phyloP scores from a whole-genome alignment of 1,284 basidiomycete species.

The Ustilago crameri region DNA sequence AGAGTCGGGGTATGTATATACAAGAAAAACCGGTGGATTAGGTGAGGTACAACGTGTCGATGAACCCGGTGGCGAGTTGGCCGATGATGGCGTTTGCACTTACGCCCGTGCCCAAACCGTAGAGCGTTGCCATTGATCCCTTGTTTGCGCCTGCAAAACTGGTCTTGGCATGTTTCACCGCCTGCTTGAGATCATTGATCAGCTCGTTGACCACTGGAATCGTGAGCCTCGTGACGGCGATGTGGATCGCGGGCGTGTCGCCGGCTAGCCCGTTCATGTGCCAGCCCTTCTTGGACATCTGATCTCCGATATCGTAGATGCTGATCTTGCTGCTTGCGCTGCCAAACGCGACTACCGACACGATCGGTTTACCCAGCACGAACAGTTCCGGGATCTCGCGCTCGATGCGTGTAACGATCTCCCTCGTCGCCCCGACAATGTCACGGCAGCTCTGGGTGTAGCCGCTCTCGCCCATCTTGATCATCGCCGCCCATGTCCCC shows the following conservation, averaged over 20 bases:
- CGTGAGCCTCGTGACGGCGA: slow-evolving; percentile 88
- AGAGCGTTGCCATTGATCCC: slow-evolving; percentile 63
- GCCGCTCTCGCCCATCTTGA: slow-evolving; percentile 89
- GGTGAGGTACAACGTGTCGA: slow-evolving; percentile 60
- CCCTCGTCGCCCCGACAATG: slow-evolving; percentile 81
- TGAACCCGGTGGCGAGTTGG: slow-evolving; percentile 76
- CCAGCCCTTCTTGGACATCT: slow-evolving; percentile 80
- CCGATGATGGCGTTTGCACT: slow-evolving; percentile 87
- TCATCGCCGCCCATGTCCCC: slow-evolving; percentile 95
- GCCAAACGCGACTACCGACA: slow-evolving; percentile 89
- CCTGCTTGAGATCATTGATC: slow-evolving; percentile 82
- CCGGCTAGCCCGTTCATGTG: slow-evolving; percentile 84
- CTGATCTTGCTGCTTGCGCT: slow-evolving; percentile 72
- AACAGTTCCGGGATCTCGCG: slow-evolving; percentile 78
- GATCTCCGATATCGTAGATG: slow-evolving; percentile 88
- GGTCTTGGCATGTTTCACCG: slow-evolving; percentile 69
- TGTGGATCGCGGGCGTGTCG: slow-evolving; percentile 84
- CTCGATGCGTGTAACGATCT: slow-evolving; percentile 76
- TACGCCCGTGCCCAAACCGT: slow-evolving; percentile 85
- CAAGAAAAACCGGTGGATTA: slow-evolving; percentile 2
- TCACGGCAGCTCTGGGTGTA: slow-evolving; percentile 87
- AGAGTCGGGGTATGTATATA: neutral
- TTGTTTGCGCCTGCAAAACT: slow-evolving; percentile 26
- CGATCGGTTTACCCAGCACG: slow-evolving; percentile 87
- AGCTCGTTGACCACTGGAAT: slow-evolving; percentile 81